Conservation (phyloP, 257 asterid genomes). For the Salvia miltiorrhiza region DNA sequence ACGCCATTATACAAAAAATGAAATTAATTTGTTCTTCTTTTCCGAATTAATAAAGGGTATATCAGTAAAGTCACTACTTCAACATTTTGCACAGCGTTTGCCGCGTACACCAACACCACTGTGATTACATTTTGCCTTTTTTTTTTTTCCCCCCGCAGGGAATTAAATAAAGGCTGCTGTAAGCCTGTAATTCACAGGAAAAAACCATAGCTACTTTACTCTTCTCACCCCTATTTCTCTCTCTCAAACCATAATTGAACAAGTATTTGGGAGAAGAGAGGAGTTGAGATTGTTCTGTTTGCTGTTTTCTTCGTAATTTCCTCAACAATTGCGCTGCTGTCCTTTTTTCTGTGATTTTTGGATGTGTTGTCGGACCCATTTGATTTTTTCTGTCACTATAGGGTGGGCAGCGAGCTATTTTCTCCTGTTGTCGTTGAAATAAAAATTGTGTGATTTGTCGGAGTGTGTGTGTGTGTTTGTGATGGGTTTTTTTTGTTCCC, state of each 20-base stretch:
- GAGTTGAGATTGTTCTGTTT: not conserved
- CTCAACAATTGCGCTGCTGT: not conserved
- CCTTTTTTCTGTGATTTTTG: not conserved
- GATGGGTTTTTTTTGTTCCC: not conserved
- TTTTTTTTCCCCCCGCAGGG: not conserved
- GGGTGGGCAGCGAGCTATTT: not conserved
- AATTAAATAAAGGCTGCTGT: conserved; percentile 6
- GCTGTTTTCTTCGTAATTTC: not conserved
- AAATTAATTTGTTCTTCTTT: not conserved
- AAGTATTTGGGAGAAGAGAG: not conserved
- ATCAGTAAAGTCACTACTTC: not conserved
- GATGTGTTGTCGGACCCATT: not conserved
- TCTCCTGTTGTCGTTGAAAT: not conserved
- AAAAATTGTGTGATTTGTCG: not conserved
- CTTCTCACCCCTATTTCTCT: not conserved
- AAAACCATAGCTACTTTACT: conserved; percentile 16
- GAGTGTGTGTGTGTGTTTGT: not conserved
- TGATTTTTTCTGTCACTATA: conserved; percentile 6
- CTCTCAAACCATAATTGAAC: not conserved
- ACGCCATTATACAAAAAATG: not conserved
- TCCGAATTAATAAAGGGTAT: not conserved
- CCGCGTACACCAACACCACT: conserved; percentile 37
- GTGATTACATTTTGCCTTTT: not conserved
- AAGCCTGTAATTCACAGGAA: not conserved
- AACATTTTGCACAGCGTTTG: conserved; percentile 18